These are phyloP conservation scores for Simplicillium sp. DNA, from an alignment of 2,329 filamentous ascomycete genomes.

Conservation along the genomic window DNA sequence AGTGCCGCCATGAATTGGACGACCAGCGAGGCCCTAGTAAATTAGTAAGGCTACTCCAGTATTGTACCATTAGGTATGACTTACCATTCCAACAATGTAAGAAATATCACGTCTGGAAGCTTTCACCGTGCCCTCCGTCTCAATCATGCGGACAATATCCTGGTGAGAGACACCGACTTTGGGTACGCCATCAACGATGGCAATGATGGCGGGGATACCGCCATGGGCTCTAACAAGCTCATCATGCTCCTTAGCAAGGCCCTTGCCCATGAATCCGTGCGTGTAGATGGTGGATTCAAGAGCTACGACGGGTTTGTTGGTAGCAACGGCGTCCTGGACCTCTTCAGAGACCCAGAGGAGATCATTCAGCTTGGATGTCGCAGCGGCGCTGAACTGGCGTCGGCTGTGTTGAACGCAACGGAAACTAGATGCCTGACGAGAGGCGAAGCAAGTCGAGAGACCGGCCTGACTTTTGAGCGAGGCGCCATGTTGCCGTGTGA, in stretches of 20 bases:
- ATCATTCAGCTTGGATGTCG: conserved; percentile 18
- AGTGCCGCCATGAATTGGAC: conserved; percentile 74
- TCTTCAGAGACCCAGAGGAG: conserved; percentile 72
- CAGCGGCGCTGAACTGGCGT: conserved; percentile 1
- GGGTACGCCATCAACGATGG: conserved; percentile 74
- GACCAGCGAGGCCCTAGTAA: conserved; percentile 51
- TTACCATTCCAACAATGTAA: conserved; percentile 68
- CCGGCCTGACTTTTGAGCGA: too few relatives aligned
- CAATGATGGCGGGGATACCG: conserved; percentile 82
- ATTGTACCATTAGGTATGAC: conserved; percentile 12
- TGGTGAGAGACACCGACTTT: conserved; percentile 65
- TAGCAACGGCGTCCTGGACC: conserved; percentile 65
- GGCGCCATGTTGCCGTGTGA: too few relatives aligned
- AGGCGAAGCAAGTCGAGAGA: too few relatives aligned
- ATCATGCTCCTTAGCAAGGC: conserved; percentile 69
- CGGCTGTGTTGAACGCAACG: too few relatives aligned
- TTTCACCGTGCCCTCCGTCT: conserved; percentile 61
- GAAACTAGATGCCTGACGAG: too few relatives aligned
- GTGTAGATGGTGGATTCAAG: conserved; percentile 97
- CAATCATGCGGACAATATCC: conserved; percentile 66
- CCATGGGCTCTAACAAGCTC: conserved; percentile 72
- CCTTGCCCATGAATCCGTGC: conserved; percentile 74
- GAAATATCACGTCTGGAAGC: conserved; percentile 81
- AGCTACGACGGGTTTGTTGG: conserved; percentile 76
- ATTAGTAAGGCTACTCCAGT: conserved; percentile 1